Percentiles rank a stretch among this genome's conserved stretches.
phyloP scores from a whole-genome alignment of 108 stramenopile genomes.

The Cyclotella choctawhatcheeana region DNA sequence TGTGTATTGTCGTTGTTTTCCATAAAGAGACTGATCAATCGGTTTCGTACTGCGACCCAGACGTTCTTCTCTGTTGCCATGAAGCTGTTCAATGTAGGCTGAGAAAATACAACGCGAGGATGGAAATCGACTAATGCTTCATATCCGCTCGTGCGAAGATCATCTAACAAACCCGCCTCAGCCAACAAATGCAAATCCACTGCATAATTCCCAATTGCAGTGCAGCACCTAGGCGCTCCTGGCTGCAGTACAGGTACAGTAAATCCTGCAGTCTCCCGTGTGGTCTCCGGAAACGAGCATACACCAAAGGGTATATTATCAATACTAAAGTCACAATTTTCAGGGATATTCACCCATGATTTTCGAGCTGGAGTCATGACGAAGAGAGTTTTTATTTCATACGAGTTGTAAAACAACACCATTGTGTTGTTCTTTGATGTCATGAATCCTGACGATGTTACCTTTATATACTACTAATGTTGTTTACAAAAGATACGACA shows the following conservation, averaged over 20 bases:
- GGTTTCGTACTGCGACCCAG: constrained; percentile 75
- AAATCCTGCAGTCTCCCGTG: neutral
- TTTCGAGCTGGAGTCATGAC: constrained; percentile 4
- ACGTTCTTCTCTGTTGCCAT: constrained; percentile 58
- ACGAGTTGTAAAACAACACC: neutral
- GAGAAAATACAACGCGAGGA: constrained; percentile 48
- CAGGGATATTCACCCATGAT: constrained; percentile 68
- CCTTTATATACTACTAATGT: no score
- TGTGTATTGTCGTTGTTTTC: constrained; percentile 15
- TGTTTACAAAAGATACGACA: no score
- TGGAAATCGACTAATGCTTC: constrained; percentile 49
- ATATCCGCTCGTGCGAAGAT: constrained; percentile 21
- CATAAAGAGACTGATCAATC: constrained; percentile 65
- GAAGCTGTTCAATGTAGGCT: constrained; percentile 72
- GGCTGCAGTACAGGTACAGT: constrained; percentile 4
- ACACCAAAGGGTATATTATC: constrained; percentile 91
- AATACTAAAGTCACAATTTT: constrained; percentile 79
- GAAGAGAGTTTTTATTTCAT: constrained; percentile 12
- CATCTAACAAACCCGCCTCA: constrained; percentile 74
- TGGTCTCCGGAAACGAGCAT: constrained; percentile 55
- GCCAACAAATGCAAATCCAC: constrained; percentile 75
- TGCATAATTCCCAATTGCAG: constrained; percentile 73
- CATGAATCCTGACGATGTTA: no score
- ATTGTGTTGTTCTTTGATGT: no score
- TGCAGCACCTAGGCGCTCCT: constrained; percentile 60